Evolutionary conservation across 352 stramenopile species (phyloP).

Genomic region (Phytophthora hybrid): DNA sequence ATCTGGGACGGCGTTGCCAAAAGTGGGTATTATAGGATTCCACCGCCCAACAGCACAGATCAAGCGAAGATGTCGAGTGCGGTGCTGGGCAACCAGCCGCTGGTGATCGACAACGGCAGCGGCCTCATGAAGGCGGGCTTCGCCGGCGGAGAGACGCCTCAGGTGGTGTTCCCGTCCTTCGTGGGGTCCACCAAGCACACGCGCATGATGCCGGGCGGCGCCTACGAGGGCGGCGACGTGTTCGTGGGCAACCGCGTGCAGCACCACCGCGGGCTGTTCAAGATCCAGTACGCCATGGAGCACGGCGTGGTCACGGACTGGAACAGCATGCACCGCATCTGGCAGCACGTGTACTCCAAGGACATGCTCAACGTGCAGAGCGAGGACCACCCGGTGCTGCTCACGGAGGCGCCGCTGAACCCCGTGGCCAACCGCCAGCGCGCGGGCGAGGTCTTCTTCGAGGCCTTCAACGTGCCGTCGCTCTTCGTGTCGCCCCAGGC

Average conservation of each 20-base stretch:
- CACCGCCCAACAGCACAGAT: too few species aligned
- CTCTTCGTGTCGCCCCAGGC: slow-evolving; percentile 89
- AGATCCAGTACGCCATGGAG: slow-evolving; percentile 89
- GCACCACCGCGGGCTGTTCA: slow-evolving; percentile 85
- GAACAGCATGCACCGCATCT: slow-evolving; percentile 90
- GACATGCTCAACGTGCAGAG: slow-evolving; percentile 90
- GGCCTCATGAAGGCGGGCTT: slow-evolving; percentile 87
- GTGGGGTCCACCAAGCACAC: slow-evolving; percentile 80
- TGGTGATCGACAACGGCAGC: slow-evolving; percentile 91
- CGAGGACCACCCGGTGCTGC: slow-evolving; percentile 86
- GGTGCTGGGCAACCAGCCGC: slow-evolving; percentile 84
- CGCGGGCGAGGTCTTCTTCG: slow-evolving; percentile 87
- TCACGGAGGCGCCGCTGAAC: slow-evolving; percentile 86
- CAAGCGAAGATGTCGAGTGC: slow-evolving; percentile 44
- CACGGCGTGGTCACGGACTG: slow-evolving; percentile 88
- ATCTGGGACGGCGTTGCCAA: neutral
- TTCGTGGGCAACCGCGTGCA: slow-evolving; percentile 84
- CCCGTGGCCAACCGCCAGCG: slow-evolving; percentile 79
- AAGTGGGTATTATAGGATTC: neutral
- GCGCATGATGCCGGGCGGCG: slow-evolving; percentile 86
- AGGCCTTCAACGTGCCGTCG: slow-evolving; percentile 87
- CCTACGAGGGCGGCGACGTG: slow-evolving; percentile 77
- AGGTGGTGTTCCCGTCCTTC: slow-evolving; percentile 83
- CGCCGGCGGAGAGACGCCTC: slow-evolving; percentile 77
- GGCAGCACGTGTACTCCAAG: slow-evolving; percentile 91